These are phyloP conservation scores for Forsythia suspensa DNA, from an alignment of 257 asterid species.

Conservation along the genomic window DNA sequence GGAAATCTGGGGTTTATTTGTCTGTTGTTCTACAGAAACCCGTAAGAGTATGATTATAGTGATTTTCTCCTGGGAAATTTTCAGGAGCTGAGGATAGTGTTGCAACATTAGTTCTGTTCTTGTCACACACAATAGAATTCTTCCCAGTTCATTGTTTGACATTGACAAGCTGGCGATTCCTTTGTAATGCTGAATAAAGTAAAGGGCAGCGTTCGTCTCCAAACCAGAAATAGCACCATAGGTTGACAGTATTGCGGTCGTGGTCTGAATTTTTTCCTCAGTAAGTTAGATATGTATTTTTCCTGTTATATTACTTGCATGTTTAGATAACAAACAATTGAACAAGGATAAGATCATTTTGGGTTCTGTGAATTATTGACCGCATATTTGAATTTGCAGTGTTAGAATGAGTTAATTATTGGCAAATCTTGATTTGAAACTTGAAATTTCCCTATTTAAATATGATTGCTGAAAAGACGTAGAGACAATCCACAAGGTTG, in stretches of 20 bases:
- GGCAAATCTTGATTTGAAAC: background rate
- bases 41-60: conserved; percentile 20
- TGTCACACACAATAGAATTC: background rate
- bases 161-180: background rate
- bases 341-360: background rate
- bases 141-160: background rate
- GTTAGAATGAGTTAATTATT: too few species aligned
- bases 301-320: background rate
- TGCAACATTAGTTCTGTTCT: background rate
- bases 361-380: background rate
- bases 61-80: background rate
- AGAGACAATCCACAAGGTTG: too few species aligned
- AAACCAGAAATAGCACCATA: background rate
- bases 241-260: background rate
- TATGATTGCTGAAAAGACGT: background rate
- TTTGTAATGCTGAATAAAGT: background rate
- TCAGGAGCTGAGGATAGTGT: background rate
- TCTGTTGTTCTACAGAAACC: conserved; percentile 46
- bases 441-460: background rate
- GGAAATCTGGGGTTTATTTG: conserved; percentile 34
- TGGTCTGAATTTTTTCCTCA: background rate
- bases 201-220: background rate
- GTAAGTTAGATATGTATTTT: background rate
- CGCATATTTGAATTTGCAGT: background rate
- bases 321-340: background rate